phyloP scores from a whole-genome alignment of 306 rosid species.

The Aeschynomene evenia region DNA sequence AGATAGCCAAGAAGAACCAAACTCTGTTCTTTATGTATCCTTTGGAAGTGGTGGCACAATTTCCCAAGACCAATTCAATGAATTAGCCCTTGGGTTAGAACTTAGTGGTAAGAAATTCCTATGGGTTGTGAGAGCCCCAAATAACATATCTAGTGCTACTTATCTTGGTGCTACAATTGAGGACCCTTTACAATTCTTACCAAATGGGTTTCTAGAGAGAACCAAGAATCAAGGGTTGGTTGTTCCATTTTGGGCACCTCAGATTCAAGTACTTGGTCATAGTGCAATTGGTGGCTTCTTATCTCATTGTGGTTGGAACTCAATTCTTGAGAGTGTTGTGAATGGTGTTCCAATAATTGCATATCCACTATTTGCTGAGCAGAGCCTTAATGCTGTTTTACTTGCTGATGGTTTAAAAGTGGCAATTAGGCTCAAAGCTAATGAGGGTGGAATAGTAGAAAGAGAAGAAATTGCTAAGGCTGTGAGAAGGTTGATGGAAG shows the following conservation, averaged over 20 bases:
- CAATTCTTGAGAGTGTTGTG: constrained; percentile 21
- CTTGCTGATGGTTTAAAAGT: background rate
- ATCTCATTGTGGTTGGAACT: constrained; percentile 39
- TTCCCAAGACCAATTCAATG: constrained; percentile 19
- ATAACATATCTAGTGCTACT: background rate
- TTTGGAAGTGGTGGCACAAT: constrained; percentile 44
- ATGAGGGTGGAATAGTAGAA: background rate
- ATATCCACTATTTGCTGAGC: constrained; percentile 32
- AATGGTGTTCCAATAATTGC: constrained; percentile 24
- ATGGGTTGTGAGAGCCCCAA: constrained; percentile 34
- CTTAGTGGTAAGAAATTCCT: constrained; percentile 10
- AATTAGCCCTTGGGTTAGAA: constrained; percentile 38
- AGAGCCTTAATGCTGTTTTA: constrained; percentile 8
- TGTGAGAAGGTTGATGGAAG: background rate
- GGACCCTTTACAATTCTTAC: constrained; percentile 25
- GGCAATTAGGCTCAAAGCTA: constrained; percentile 2
- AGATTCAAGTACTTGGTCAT: constrained; percentile 31
- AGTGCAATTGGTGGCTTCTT: constrained; percentile 31
- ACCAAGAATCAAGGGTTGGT: constrained; percentile 34
- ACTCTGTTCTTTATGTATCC: constrained; percentile 25
- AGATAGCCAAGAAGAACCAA: constrained; percentile 25
- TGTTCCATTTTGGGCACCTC: constrained; percentile 41
- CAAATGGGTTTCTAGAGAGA: constrained; percentile 32
- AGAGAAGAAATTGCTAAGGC: background rate
- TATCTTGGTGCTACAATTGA: background rate